A percentile compares a stretch with the other conserved stretches of the same genome.
Conservation (phyloP, 768 basidiomycete genomes). For the Pleurotus eryngii region DNA sequence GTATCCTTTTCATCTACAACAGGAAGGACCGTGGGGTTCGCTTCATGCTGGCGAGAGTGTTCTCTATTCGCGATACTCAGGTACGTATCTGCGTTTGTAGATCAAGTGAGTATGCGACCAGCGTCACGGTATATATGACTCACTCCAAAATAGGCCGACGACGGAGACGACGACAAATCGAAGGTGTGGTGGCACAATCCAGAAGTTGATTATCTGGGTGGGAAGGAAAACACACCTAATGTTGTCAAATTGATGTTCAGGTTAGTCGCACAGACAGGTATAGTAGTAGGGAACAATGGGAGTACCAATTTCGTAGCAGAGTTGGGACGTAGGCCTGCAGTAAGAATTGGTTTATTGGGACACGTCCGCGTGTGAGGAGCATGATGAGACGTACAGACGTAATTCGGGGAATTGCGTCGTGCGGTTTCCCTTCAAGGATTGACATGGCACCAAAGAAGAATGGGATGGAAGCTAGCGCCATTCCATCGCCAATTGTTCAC, state of each 20-base stretch:
- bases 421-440: constrained; percentile 69
- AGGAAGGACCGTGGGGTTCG: not conserved
- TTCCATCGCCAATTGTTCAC: not conserved
- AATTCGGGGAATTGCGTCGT: constrained; percentile 43
- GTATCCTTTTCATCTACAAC: not conserved
- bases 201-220: constrained; percentile 77
- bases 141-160: constrained; percentile 83
- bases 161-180: constrained; percentile 73
- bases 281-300: no score
- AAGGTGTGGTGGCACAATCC: constrained; percentile 71
- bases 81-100: constrained; percentile 46
- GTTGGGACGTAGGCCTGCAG: constrained; percentile 68
- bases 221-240: constrained; percentile 68
- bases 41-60: not conserved
- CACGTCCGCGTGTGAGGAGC: not conserved
- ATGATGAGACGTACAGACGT: constrained; percentile 32
- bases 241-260: constrained; percentile 10
- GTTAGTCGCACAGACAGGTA: no score
- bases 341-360: not conserved
- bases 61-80: constrained; percentile 49
- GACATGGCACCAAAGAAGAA: constrained; percentile 74
- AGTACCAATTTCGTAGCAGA: constrained; percentile 69
- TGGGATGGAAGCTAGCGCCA: constrained; percentile 35
- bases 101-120: not conserved
- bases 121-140: constrained; percentile 23